These are phyloP conservation scores for Canna indica DNA, from an alignment of 176 grass and related monocot species.

Conservation along the genomic window DNA sequence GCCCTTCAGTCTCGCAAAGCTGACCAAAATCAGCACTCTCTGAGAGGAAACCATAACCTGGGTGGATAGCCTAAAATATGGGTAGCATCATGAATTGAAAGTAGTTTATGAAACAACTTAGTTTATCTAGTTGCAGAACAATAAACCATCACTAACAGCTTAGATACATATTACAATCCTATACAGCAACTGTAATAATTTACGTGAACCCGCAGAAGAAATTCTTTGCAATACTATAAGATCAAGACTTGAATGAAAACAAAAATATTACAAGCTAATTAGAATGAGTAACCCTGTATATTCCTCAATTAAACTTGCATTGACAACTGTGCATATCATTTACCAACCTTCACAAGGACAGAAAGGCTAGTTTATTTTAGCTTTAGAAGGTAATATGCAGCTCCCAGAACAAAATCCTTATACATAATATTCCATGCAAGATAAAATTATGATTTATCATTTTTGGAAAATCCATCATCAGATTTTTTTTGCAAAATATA, in stretches of 20 bases:
- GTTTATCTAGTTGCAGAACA: background rate
- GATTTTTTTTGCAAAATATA: too few relatives aligned
- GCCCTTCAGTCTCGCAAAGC: constrained; percentile 65
- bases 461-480: too few relatives aligned
- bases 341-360: too few relatives aligned
- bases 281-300: background rate
- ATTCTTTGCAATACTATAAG: background rate
- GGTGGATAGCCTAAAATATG: constrained; percentile 59
- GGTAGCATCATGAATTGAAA: constrained; percentile 1
- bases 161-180: background rate
- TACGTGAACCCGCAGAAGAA: background rate
- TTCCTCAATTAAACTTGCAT: too few relatives aligned
- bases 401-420: too few relatives aligned
- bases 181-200: background rate
- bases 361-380: too few relatives aligned
- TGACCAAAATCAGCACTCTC: constrained; percentile 89
- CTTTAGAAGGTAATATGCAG: too few relatives aligned
- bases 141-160: background rate
- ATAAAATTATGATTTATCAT: too few relatives aligned
- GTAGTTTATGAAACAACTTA: background rate
- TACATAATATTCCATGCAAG: too few relatives aligned
- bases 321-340: too few relatives aligned
- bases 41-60: constrained; percentile 92
- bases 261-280: background rate
- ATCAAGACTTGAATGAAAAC: background rate